These are phyloP conservation scores for Galerina marginata DNA, from an alignment of 768 basidiomycete genomes.

Conservation along the genomic window DNA sequence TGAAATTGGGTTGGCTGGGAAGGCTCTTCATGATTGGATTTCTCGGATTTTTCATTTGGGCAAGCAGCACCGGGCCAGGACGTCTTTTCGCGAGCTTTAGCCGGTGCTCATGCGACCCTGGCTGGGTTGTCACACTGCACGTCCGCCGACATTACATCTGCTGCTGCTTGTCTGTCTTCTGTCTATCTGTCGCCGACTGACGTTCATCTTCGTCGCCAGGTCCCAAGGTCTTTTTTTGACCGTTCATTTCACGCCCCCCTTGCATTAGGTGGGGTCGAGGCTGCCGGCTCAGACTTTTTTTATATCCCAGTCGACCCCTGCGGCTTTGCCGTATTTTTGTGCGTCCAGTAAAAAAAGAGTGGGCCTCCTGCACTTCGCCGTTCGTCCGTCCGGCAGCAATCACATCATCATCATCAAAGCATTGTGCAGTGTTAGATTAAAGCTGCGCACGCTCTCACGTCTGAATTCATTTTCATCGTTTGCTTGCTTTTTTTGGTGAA, in stretches of 20 bases:
- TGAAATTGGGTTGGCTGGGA: background rate
- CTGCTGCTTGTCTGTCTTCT: constrained; percentile 2
- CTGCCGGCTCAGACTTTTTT: background rate
- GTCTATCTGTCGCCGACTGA: constrained; percentile 12
- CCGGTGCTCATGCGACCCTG: constrained; percentile 18
- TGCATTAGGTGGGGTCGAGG: background rate
- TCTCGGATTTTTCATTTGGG: background rate
- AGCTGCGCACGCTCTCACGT: constrained; percentile 6
- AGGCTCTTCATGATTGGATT: background rate
- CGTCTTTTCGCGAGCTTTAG: constrained; percentile 15
- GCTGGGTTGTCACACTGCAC: constrained; percentile 5
- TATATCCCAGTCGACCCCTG: no score
- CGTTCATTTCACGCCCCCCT: background rate
- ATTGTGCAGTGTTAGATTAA: constrained; percentile 5
- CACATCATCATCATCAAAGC: constrained; percentile 5
- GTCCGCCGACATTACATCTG: background rate
- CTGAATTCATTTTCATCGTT: constrained; percentile 5
- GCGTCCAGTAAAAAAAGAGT: no score
- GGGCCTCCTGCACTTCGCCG: no score
- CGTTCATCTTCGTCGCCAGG: constrained; percentile 5
- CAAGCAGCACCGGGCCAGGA: constrained; percentile 4
- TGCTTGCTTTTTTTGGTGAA: constrained; percentile 10
- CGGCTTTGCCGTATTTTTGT: no score
- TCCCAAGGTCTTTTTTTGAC: background rate
- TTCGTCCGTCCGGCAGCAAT: background rate